phyloP scores from a whole-genome alignment of 495 filamentous ascomycete genomes.

The Neurospora sp. region DNA sequence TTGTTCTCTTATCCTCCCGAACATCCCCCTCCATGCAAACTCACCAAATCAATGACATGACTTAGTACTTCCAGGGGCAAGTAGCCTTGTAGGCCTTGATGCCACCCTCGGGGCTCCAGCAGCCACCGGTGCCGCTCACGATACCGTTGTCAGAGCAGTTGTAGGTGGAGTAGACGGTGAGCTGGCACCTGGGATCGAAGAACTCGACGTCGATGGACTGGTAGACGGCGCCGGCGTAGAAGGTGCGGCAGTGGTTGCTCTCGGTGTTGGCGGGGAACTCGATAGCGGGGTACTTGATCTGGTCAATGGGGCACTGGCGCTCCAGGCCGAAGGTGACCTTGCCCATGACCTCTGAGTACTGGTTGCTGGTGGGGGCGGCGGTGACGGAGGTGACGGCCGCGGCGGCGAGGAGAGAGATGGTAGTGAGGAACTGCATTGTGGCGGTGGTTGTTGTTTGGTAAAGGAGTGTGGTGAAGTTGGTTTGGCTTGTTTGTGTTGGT shows the following conservation, averaged over 20 bases:
- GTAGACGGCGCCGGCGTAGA: slow-evolving; percentile 2
- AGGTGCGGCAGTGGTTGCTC: neutral
- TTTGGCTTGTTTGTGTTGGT: neutral
- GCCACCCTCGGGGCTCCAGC: slow-evolving; percentile 6
- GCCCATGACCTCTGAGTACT: slow-evolving; percentile 20
- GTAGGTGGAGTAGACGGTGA: slow-evolving; percentile 1
- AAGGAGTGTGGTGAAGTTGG: neutral
- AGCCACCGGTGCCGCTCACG: neutral
- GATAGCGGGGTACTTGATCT: slow-evolving; percentile 7
- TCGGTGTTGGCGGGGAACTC: neutral
- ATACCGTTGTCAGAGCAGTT: slow-evolving; percentile 2
- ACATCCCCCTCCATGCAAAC: neutral
- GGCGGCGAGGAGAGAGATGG: neutral
- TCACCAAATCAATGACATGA: neutral
- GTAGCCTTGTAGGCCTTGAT: slow-evolving; percentile 1
- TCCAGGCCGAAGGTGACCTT: slow-evolving; percentile 60
- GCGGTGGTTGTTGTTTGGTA: neutral
- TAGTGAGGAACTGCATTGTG: neutral
- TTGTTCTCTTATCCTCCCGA: too few relatives aligned
- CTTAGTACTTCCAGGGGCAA: slow-evolving; percentile 1
- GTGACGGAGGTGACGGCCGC: neutral
- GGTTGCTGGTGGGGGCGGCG: neutral
- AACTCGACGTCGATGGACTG: neutral
- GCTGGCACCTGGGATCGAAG: slow-evolving; percentile 1
- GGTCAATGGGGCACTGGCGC: slow-evolving; percentile 57